Evolutionary conservation across 108 stramenopile genomes (phyloP), one percentile per base, ranked within the genome.

Genomic region (Skeletonema potamos): DNA sequence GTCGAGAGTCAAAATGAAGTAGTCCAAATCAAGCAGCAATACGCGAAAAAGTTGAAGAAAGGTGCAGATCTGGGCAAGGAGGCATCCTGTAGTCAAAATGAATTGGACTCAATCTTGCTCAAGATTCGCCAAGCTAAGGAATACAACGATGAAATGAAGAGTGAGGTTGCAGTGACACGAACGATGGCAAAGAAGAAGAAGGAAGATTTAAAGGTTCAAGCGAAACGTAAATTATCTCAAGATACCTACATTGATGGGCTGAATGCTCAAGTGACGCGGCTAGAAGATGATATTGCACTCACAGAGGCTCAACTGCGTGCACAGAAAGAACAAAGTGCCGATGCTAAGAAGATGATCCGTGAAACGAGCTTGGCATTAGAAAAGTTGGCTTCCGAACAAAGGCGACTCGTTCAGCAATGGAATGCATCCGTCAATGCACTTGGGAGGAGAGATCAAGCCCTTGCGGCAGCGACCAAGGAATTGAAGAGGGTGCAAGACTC

Each of bases 381-480:
- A 10, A 63, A 84, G 24, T 85, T 93, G 41, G 70, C 80, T 2
- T 75, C 81, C 33, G 94, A 95, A 77, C 92, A 94, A 74, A 86
- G 85, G 54, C 90, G 86, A 44, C 82, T 95, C 33, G 76, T 92
- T 30, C 88, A 86, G 57, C 87, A 95, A 70, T 95, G 94, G 94
- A 87, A 88, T 59, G 60, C 86, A 27, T 84, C 89, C 1, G 70
- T 95, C 18, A 57, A 89, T 20, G 91, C 87, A 28, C 70, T 94
- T 8, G 76, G 64, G 26, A 58, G 88, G 36, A 66, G 94, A 12
- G 94, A 95, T 68, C 90, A 94, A 59, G 94, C 94, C 8, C 87
- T 93, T 2, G 71, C 82, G 13, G 88, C 85, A 9, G 90, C 86
- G 11, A 44, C 36, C 33, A 81, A 82, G 29, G 86, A 89, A 6